Evolutionary conservation across 2,329 filamentous ascomycete genomes (phyloP).

Genomic region (Ophiostoma angusticollis): DNA sequence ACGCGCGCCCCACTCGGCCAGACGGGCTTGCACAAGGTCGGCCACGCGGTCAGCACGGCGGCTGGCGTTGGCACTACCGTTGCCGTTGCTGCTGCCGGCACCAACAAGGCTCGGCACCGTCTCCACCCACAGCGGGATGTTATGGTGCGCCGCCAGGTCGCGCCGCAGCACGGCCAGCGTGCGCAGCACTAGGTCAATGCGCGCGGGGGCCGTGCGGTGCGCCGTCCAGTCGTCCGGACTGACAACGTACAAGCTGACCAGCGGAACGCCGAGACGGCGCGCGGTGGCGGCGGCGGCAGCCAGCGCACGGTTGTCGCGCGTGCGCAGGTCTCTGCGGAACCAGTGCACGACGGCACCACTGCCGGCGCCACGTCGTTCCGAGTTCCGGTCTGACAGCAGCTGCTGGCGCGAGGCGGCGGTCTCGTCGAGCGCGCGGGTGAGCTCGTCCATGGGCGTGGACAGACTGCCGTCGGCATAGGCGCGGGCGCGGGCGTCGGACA

Average conservation of each 20-base stretch:
- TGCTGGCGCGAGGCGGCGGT: conserved; percentile 44
- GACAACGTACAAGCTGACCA: conserved; percentile 66
- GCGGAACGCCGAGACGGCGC: conserved; percentile 34
- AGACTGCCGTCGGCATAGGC: conserved; percentile 61
- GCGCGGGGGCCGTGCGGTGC: conserved; percentile 57
- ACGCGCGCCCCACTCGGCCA: conserved; percentile 57
- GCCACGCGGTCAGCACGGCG: too few species aligned
- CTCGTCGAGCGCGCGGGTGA: conserved; percentile 47
- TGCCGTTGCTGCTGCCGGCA: too few species aligned
- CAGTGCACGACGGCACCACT: conserved; percentile 62
- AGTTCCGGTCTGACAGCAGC: too few species aligned
- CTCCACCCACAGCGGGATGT: conserved; percentile 69
- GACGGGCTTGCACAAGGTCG: conserved; percentile 47
- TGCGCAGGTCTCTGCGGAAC: conserved; percentile 76
- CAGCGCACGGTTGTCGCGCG: conserved; percentile 60
- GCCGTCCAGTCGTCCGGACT: conserved; percentile 78
- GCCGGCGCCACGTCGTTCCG: conserved; percentile 38
- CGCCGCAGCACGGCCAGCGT: conserved; percentile 51
- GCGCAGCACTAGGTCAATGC: conserved; percentile 72
- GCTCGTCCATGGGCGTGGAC: conserved; percentile 57
- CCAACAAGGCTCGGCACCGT: conserved; percentile 49
- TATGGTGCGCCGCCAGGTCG: conserved; percentile 54
- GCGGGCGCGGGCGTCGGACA: conserved; percentile 65
- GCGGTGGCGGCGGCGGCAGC: conserved; percentile 48
- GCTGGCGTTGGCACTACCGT: too few species aligned